Evolutionary conservation across 768 basidiomycete species (phyloP).

Genomic region (Astraeus odoratus): DNA sequence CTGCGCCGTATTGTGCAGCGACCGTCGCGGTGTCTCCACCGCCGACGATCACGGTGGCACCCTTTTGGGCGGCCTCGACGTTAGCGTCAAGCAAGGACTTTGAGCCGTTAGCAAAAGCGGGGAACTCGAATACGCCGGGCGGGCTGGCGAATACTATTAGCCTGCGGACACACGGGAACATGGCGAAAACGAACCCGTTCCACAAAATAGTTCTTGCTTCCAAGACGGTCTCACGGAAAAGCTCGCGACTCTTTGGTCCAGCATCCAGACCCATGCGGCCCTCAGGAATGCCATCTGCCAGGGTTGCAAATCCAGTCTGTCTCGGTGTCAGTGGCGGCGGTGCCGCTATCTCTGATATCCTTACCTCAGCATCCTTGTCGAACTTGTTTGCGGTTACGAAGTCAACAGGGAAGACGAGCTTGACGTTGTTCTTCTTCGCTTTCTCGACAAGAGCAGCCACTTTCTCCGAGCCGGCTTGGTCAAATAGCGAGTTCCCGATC

Average conservation of each 20-base stretch:
- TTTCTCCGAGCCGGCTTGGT: constrained; percentile 81
- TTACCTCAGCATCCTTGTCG: constrained; percentile 80
- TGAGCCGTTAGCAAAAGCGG: constrained; percentile 83
- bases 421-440: constrained; percentile 86
- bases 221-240: constrained; percentile 74
- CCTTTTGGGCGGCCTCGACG: constrained; percentile 79
- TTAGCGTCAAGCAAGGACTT: constrained; percentile 76
- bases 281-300: constrained; percentile 80
- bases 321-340: not conserved
- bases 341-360: constrained; percentile 8
- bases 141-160: constrained; percentile 52
- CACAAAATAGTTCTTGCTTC: constrained; percentile 94
- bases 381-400: constrained; percentile 95
- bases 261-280: constrained; percentile 95
- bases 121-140: constrained; percentile 96
- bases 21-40: constrained; percentile 97
- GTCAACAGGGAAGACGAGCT: constrained; percentile 93
- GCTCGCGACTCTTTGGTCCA: constrained; percentile 74
- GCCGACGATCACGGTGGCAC: constrained; percentile 90
- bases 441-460: constrained; percentile 81
- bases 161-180: not conserved
- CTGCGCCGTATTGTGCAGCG: constrained; percentile 77
- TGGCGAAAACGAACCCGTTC: constrained; percentile 61
- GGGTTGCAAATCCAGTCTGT: constrained; percentile 71
- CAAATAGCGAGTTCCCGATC: constrained; percentile 96